Base-by-base conservation (phyloP, 1,284 basidiomycete species). In the Ceratobasidium sp. region DNA sequence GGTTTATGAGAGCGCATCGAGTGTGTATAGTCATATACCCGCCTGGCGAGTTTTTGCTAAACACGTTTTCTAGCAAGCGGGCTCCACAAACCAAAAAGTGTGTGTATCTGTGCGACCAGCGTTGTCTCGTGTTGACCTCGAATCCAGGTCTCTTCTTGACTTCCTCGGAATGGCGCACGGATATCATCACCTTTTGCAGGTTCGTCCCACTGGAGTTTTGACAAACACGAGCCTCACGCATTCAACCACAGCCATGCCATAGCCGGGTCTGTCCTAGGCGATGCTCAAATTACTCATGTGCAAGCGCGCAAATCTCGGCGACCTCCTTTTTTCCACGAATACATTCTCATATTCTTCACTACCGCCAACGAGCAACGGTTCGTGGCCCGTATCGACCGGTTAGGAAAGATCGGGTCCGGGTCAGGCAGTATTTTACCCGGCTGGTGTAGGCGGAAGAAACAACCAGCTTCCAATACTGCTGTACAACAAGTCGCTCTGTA, bases 181-280 rank as follows among this genome's bases (percentile, higher is more conserved):
- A 69, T 18, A 69, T 69, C n/a, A 14, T 69, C 52, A 69, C 65
- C 28, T 69, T 69, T 58, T 69, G 65, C 52, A 57, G 65, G 36
- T 46, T 57, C 5, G 18, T 36, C 18, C 36, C 3, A 9, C n/a
- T 9, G n/a, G n/a, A n/a, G n/a, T n/a, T n/a, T n/a, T n/a, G n/a
- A n/a, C n/a, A n/a, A n/a, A n/a, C n/a, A n/a, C n/a, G n/a, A n/a
- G n/a, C n/a, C n/a, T n/a, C n/a, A n/a, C n/a, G n/a, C n/a, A n/a
- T n/a, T n/a, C n/a, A n/a, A n/a, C n/a, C n/a, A n/a, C n/a, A 67
- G 64, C 26, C 64, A 67, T 21, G 64, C 36, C 8, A 48, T 48
- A 2, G 10, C 45, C 14, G 53, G 57, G n/a, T n/a, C 53, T 16
- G 28, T 48, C 9, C 43, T 70, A 5, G 55, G 53, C 4, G n/a